Conservation (phyloP, 148 eudicot species). For the Agrostemma githago region DNA sequence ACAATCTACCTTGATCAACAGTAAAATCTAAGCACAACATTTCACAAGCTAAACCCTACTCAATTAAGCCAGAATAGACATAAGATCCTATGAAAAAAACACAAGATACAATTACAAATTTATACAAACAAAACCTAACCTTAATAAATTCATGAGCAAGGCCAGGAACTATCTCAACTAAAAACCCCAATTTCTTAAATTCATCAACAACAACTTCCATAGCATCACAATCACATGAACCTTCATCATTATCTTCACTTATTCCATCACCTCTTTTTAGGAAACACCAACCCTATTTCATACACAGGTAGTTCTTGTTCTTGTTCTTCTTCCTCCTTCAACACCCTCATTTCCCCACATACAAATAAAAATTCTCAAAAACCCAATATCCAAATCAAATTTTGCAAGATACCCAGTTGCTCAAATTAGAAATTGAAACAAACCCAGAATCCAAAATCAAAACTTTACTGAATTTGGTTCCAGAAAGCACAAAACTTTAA, state of each 20-base stretch:
- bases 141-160: constrained; percentile 73
- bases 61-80: neutral
- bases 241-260: constrained; percentile 27
- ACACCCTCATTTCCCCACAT: constrained; percentile 37
- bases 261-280: constrained; percentile 36
- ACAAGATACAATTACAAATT: neutral
- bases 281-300: constrained; percentile 72
- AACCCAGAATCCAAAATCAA: constrained; percentile 19
- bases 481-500: neutral
- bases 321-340: constrained; percentile 26
- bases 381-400: neutral
- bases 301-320: constrained; percentile 28
- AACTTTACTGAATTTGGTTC: constrained; percentile 8
- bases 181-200: constrained; percentile 53
- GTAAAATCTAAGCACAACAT: neutral
- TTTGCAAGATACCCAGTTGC: constrained; percentile 1
- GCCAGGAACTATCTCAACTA: constrained; percentile 66
- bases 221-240: constrained; percentile 47
- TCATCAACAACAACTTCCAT: constrained; percentile 56
- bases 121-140: constrained; percentile 32
- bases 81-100: neutral
- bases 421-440: neutral
- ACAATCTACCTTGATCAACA: neutral
- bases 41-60: neutral
- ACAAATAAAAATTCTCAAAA: neutral